Conservation (phyloP, 2,329 filamentous ascomycete genomes). For the Uncinocarpus reesii region DNA sequence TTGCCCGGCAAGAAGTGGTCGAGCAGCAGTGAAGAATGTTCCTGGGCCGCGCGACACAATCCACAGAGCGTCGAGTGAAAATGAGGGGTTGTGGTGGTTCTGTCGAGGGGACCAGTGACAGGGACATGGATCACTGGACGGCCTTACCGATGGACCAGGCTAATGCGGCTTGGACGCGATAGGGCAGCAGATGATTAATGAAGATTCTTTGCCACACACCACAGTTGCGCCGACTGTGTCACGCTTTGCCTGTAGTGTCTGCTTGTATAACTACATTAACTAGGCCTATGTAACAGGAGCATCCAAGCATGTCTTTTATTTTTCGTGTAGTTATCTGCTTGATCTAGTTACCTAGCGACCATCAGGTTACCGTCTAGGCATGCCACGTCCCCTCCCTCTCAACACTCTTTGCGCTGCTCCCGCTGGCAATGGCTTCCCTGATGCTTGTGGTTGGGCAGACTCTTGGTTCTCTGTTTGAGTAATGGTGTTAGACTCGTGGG, state of each 20-base stretch:
- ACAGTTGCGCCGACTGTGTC: neutral
- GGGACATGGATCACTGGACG: neutral
- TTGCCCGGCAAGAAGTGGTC: neutral
- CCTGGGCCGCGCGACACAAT: neutral
- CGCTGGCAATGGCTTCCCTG: constrained; percentile 61
- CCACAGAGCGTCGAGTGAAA: neutral
- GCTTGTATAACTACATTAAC: neutral
- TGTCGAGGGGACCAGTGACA: no score
- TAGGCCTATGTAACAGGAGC: constrained; percentile 1
- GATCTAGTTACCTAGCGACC: neutral
- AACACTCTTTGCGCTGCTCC: constrained; percentile 83
- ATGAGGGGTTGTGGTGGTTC: neutral
- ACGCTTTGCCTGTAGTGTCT: neutral
- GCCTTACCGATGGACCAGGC: constrained; percentile 1
- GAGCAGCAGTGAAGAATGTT: neutral
- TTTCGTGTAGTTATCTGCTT: neutral
- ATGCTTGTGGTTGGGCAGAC: constrained; percentile 71
- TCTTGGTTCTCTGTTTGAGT: constrained; percentile 65
- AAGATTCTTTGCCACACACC: no score
- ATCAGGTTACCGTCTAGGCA: constrained; percentile 63
- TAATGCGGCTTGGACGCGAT: neutral
- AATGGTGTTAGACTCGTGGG: neutral
- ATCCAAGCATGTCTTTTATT: neutral
- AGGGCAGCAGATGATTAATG: neutral
- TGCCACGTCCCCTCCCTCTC: constrained; percentile 66